These are phyloP conservation scores for Amylostereum areolatum DNA, from an alignment of 1,284 basidiomycete genomes.

Conservation along the genomic window DNA sequence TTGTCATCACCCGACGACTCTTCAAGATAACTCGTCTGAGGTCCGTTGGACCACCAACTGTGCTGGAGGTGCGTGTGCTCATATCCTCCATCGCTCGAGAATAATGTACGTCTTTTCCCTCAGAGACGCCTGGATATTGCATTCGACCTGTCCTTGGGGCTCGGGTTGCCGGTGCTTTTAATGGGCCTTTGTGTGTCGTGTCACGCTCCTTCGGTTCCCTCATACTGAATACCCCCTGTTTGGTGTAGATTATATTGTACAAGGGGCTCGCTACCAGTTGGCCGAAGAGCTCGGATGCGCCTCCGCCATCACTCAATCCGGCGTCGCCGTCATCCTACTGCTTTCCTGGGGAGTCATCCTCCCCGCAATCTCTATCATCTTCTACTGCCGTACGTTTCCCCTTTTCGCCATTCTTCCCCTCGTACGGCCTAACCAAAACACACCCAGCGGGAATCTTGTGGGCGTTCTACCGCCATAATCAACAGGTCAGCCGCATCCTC, in stretches of 20 bases:
- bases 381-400: constrained; percentile 2
- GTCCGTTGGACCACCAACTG: no score
- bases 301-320: neutral
- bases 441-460: neutral
- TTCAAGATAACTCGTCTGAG: no score
- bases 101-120: no score
- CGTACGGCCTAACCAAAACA: no score
- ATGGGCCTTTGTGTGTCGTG: no score
- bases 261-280: neutral
- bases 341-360: neutral
- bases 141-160: no score
- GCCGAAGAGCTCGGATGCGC: neutral
- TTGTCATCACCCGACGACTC: neutral
- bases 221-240: neutral
- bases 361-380: neutral
- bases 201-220: neutral
- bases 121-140: no score
- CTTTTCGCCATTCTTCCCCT: no score
- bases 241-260: neutral
- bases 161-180: no score
- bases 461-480: neutral
- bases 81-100: no score
- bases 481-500: neutral
- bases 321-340: neutral
- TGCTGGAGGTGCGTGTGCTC: no score